Evolutionary conservation across 108 stramenopile species (phyloP), one percentile per base, ranked within the genome.

Genomic region (Stephanodiscus minutulus): DNA sequence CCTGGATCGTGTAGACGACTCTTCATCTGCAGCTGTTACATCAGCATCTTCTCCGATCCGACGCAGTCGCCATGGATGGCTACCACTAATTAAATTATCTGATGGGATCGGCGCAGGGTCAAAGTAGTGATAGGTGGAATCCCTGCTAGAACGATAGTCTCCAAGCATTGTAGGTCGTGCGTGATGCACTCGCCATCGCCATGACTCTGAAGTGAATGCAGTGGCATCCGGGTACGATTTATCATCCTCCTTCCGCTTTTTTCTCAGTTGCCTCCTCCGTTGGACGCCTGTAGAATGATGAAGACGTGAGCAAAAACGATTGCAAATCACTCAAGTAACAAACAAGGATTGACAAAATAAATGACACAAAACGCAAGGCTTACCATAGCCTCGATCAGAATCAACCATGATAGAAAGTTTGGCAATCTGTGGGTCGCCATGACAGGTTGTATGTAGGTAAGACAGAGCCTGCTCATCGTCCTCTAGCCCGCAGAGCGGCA

Each of bases 131-230:
- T 79, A 79, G 37, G 54, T 67, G 25, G 63, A 53, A 31, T 62
- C 64, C 25, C 60, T 64, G 56, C 39, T 61, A 2, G 77, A 65
- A 44, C 69, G 64, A 48, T 66, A 62, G 62, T 79, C 77, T 43
- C 77, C 70, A 39, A 79, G 70, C 77, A 79, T 79, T 1, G 66
- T 72, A 43, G 70, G 66, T 18, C 66, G 65, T 41, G 77, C 77
- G 22, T 72, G 77, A 56, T 79, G 70, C 20, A 79, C 68, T 72
- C 77, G 60, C 77, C 77, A 79, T 53, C 77, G 57, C 77, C 77
- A 79, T 39, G 77, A 79, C 62, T 79, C 77, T 15, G 77, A 79
- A 11, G 77, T 72, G 47, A 79, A 79, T 21, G 77, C 61, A 37
- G 77, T 79, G 15, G 77, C 68, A 58, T 79, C 64, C 52, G 77